These are phyloP conservation scores for Citeromyces matritensis DNA, from an alignment of 805 yeast genomes.

Conservation along the genomic window DNA sequence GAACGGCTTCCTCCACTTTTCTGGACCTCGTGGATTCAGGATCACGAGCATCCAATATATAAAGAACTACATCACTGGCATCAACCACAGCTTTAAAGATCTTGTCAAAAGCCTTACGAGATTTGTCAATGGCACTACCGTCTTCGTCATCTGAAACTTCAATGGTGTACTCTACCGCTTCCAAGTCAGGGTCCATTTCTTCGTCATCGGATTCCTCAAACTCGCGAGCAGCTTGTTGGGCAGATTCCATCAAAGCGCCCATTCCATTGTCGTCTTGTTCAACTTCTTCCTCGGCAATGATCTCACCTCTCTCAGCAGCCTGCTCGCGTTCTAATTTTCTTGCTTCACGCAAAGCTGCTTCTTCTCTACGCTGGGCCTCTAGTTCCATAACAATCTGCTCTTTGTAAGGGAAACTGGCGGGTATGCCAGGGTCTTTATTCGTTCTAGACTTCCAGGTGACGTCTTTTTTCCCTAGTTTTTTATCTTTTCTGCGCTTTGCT, in stretches of 20 bases:
- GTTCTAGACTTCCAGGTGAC: slow-evolving; percentile 82
- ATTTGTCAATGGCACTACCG: slow-evolving; percentile 45
- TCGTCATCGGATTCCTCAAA: slow-evolving; percentile 28
- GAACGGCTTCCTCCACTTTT: slow-evolving; percentile 80
- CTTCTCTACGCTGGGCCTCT: slow-evolving; percentile 43
- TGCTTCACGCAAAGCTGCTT: slow-evolving; percentile 35
- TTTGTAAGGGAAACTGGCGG: slow-evolving; percentile 89
- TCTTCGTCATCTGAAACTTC: slow-evolving; percentile 24
- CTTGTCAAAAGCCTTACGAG: slow-evolving; percentile 86
- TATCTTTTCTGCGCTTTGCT: slow-evolving; percentile 79
- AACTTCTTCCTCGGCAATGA: slow-evolving; percentile 15
- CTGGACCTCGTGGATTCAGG: slow-evolving; percentile 91
- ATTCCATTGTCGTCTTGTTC: slow-evolving; percentile 30
- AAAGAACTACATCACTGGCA: slow-evolving; percentile 77
- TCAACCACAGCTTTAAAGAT: slow-evolving; percentile 89
- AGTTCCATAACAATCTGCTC: slow-evolving; percentile 63
- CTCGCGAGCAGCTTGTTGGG: slow-evolving; percentile 73
- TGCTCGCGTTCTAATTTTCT: slow-evolving; percentile 31
- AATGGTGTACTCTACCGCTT: slow-evolving; percentile 32
- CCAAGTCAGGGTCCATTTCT: slow-evolving; percentile 28
- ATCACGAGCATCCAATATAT: slow-evolving; percentile 95
- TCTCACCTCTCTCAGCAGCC: slow-evolving; percentile 26
- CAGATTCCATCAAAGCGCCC: slow-evolving; percentile 80
- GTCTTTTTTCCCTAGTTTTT: slow-evolving; percentile 74
- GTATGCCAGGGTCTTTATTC: slow-evolving; percentile 89